Conservation (phyloP, 2,329 filamentous ascomycete species). For the Fusarium sp. region DNA sequence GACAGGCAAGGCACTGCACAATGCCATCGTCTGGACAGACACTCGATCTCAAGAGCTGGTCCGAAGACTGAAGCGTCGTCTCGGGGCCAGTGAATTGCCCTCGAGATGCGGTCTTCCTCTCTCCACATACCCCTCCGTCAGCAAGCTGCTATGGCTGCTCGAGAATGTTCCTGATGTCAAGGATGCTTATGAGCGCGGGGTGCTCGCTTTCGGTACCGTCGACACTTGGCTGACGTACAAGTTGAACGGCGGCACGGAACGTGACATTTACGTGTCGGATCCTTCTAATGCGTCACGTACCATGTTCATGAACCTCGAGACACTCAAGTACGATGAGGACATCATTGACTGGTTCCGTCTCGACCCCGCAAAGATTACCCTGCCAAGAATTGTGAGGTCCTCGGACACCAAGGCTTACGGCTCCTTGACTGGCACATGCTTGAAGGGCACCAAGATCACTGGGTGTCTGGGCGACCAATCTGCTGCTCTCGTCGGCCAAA, state of each 20-base stretch:
- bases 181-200: constrained; percentile 77
- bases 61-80: constrained; percentile 75
- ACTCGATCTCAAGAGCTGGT: constrained; percentile 80
- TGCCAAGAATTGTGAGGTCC: constrained; percentile 83
- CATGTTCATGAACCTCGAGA: constrained; percentile 89
- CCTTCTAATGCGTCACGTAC: constrained; percentile 84
- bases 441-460: constrained; percentile 77
- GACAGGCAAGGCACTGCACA: constrained; percentile 81
- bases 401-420: constrained; percentile 79
- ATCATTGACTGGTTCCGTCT: constrained; percentile 82
- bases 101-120: constrained; percentile 80
- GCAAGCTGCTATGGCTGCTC: constrained; percentile 83
- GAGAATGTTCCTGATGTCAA: constrained; percentile 75
- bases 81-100: constrained; percentile 75
- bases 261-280: constrained; percentile 79
- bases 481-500: constrained; percentile 82
- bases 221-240: constrained; percentile 86
- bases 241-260: constrained; percentile 76
- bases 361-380: constrained; percentile 74
- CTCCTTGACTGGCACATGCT: constrained; percentile 66
- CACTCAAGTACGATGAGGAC: constrained; percentile 78
- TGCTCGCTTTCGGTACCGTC: constrained; percentile 82
- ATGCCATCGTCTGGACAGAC: constrained; percentile 88
- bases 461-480: constrained; percentile 87
- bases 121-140: constrained; percentile 84